Evolutionary conservation across 108 stramenopile species (phyloP), one percentile per base, ranked within the genome.

Genomic region (Skeletonema menzelii): DNA sequence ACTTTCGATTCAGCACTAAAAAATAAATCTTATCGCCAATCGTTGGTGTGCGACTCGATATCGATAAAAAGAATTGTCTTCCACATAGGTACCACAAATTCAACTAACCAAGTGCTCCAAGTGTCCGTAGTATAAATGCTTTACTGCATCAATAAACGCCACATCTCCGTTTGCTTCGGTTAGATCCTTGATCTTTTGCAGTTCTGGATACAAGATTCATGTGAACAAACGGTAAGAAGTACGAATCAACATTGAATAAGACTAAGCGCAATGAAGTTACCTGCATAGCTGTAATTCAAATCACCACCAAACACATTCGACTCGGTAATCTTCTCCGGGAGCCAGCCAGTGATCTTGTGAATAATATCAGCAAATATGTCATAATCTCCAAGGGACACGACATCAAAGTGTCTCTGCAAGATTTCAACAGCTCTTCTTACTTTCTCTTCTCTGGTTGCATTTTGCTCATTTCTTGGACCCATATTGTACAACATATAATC

Each of bases 71-170:
- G 15, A 15, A 4, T 2, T 42, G 3, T 42, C 40, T n/a, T 42
- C 40, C 40, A 42, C 40, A 42, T 42, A 37, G 11, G 11, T 37
- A 15, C n/a, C n/a, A n/a, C 40, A 42, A 1, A n/a, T 15, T 42
- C 40, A n/a, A 15, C 14, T 3, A 37, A 42, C 15, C 40, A 42
- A 42, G 35, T 37, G 35, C 35, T 37, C 35, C 35, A 37, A 37
- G 8, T 35, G 10, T 11, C 10, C 10, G 35, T 37, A 37, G 59
- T 82, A 82, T 19, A 82, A 27, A 67, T 82, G 80, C 26, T 35
- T 75, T 55, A 82, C 80, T 37, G 80, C 80, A 72, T 82, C 80
- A 56, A 82, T 71, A 67, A 82, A 82, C 56, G 60, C 27, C 11
- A 82, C 80, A 59, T 75, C 80, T 24, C 80, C 80, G 56, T 82